A percentile compares a stretch with the other conserved stretches of the same genome.
These are phyloP conservation scores for Beauveria sp. DNA, from an alignment of 2,329 filamentous ascomycete genomes.

Conservation along the genomic window DNA sequence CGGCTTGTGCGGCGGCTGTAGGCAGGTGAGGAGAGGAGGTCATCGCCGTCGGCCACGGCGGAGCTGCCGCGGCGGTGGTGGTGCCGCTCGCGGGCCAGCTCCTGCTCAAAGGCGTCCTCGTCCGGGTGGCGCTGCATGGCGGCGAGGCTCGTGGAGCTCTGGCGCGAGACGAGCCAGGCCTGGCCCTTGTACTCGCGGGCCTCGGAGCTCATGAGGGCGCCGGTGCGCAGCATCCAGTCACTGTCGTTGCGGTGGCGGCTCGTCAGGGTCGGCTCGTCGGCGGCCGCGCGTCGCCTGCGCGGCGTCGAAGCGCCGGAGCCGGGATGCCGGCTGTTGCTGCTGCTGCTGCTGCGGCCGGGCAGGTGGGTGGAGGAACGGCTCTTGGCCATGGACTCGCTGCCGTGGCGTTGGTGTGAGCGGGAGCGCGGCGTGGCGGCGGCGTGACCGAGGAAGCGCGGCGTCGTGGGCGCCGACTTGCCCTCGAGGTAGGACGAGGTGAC, in stretches of 20 bases:
- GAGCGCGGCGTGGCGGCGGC: slow-evolving; percentile 45
- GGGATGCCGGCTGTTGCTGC: slow-evolving; percentile 12
- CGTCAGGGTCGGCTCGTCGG: slow-evolving; percentile 22
- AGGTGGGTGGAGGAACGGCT: slow-evolving; percentile 58
- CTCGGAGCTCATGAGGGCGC: slow-evolving; percentile 53
- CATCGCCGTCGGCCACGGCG: slow-evolving; percentile 29
- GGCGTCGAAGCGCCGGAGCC: slow-evolving; percentile 27
- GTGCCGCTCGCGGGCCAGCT: slow-evolving; percentile 40
- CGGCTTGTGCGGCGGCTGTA: slow-evolving; percentile 44
- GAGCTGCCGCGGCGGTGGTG: slow-evolving; percentile 39
- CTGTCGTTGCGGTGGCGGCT: slow-evolving; percentile 39
- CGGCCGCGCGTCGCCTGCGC: slow-evolving; percentile 25
- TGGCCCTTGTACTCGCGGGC: slow-evolving; percentile 62
- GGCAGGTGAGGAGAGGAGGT: slow-evolving; percentile 19
- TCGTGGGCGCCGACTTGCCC: slow-evolving; percentile 55
- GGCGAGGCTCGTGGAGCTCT: slow-evolving; percentile 55
- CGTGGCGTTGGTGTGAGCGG: slow-evolving; percentile 36
- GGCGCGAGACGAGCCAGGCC: slow-evolving; percentile 58
- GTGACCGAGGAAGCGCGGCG: slow-evolving; percentile 53
- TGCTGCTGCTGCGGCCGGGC: slow-evolving; percentile 14
- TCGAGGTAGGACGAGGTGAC: slow-evolving; percentile 46
- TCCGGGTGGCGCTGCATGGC: slow-evolving; percentile 40
- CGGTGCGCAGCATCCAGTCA: slow-evolving; percentile 59
- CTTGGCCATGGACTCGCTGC: slow-evolving; percentile 38
- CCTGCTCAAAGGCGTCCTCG: slow-evolving; percentile 44